Evolutionary conservation across 306 rosid species (phyloP), one percentile per base, ranked within the genome.

Genomic region (Pterocarpus santalinus): DNA sequence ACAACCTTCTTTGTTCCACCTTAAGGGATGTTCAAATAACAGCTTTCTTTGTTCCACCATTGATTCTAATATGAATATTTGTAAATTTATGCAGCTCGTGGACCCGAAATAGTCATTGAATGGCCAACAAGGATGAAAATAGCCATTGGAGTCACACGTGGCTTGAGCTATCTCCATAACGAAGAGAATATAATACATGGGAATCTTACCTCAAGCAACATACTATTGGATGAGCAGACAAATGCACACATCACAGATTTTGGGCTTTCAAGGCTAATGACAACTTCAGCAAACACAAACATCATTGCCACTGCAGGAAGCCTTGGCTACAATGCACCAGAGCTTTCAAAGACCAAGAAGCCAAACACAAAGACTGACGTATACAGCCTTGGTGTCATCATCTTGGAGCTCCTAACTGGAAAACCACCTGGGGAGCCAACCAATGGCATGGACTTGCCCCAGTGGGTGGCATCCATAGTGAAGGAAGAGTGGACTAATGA

Each of bases 91-190:
- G 82, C 92, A 94, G 98, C 97, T 72, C 87, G 97, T 0, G 98
- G 97, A n/a, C 95, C 87, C 13, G 89, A 86, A 80, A 86, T 77
- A 12, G 67, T 86, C 5, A 89, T 94, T 47, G 95, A 90, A 22
- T 94, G 98, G 98, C 89, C 95, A 57, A 94, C 95, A 81, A 90
- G 98, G 85, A 90, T 90, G 95, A 88, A 87, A 39, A 90, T 94
- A 79, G 91, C 90, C 9, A 78, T 86, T 28, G 98, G 97, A 73
- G 82, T 92, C n/a, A 85, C 95, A 0, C 78, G 69, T 2, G 98
- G 98, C 11, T 60, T 94, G 53, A 28, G 69, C 73, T 67, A 89
- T 70, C 91, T 94, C 41, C 98, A 94, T 43, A 71, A 65, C 63
- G 88, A 91, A 46, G 95, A 90, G 80, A 87, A 86, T 32, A 85